Evolutionary conservation across 306 rosid genomes (phyloP), one percentile per base, ranked within the genome.

Genomic region (Biancaea sappan): DNA sequence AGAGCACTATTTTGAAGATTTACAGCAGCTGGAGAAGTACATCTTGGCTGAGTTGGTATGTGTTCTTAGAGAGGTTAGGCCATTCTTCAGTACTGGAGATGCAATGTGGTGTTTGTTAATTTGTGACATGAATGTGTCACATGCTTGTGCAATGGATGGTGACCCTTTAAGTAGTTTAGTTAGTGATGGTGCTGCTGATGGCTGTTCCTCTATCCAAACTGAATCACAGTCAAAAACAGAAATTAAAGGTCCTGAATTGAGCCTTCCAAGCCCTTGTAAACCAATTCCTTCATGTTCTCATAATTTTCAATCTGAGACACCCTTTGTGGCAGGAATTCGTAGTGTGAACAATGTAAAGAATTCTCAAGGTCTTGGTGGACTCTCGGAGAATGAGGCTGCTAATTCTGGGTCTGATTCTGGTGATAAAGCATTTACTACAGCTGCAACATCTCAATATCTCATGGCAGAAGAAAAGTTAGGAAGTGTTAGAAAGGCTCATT

Each of bases 71-170:
- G 97, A 86, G 84, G 85, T 92, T 70, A 83, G 90, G 72, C 97
- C 96, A 76, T 88, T 86, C 82, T 92, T 90, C 81, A 89, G 90
- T 84, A 77, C 82, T 16, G 97, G 96, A 22, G 96, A 92, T 85
- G 96, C 97, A 78, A 88, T 92, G 97, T 90, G 97, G 97, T 88
- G 92, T 81, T 80, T 92, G 84, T 79, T 92, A 69, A 82, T 89
- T 2, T 84, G 90, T 44, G 97, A 92, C 73, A 88, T 89, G 92
- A 86, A 84, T 84, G 92, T 89, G 21, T 88, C 97, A 74, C 93
- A 88, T 77, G 97, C 97, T 64, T 90, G 97, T 77, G 93, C 96
- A 64, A 80, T 87, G 88, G 96, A 89, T 16, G 82, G 87, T 44
- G 90, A 89, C 76, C 81, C 87, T 43, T 72, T 76, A 53, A 74